phyloP scores from a whole-genome alignment of 371 early-diverging fungal species.

The Zopfochytrium polystomum region DNA sequence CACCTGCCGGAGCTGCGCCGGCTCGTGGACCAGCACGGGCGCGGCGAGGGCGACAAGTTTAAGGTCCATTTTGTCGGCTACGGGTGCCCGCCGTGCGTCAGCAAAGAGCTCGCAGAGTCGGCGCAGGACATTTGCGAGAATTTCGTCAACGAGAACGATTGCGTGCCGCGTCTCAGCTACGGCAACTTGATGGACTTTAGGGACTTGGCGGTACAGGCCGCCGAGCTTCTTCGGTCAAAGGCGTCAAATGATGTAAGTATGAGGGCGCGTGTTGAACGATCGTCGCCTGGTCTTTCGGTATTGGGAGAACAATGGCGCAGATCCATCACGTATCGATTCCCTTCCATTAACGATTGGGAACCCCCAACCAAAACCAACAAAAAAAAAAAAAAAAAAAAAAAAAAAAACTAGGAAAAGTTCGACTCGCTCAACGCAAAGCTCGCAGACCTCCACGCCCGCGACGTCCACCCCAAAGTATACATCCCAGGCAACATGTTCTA shows the following conservation, averaged over 20 bases:
- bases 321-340: too few relatives aligned
- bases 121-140: constrained; percentile 25
- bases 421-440: neutral
- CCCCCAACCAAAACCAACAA: too few relatives aligned
- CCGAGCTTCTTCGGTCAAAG: constrained; percentile 15
- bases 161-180: constrained; percentile 30
- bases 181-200: constrained; percentile 31
- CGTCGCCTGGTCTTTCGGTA: neutral
- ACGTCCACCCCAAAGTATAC: constrained; percentile 33
- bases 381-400: too few relatives aligned
- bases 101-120: constrained; percentile 19
- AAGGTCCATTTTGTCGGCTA: constrained; percentile 24
- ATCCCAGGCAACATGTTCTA: constrained; percentile 33
- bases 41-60: constrained; percentile 15
- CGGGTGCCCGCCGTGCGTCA: constrained; percentile 30
- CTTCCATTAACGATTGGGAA: too few relatives aligned
- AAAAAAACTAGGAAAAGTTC: constrained; percentile 5
- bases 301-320: neutral
- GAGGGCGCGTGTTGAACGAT: neutral
- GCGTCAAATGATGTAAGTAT: constrained; percentile 4
- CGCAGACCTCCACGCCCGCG: neutral
- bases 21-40: neutral
- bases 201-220: constrained; percentile 24
- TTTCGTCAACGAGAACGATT: constrained; percentile 35
- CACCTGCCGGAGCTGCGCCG: constrained; percentile 8